A percentile compares a stretch with the other conserved stretches of the same genome.
Evolutionary conservation across 495 filamentous ascomycete species (phyloP).

Genomic region (Xylaria palmicola): DNA sequence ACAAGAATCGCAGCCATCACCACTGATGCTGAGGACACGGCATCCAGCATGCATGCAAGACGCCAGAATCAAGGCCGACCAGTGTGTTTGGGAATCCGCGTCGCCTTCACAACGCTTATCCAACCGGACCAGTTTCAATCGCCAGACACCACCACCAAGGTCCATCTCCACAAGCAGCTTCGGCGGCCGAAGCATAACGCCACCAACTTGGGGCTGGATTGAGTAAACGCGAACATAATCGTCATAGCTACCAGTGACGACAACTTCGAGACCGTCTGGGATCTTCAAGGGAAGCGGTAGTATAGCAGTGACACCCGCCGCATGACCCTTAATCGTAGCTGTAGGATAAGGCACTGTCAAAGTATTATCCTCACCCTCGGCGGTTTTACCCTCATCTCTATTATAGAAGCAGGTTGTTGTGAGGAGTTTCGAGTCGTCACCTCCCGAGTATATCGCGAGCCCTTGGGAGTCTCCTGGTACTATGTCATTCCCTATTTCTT

Average conservation of each 20-base stretch:
- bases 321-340: conserved; percentile 55
- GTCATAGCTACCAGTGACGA: conserved; percentile 92
- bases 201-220: conserved; percentile 19
- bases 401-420: conserved; percentile 28
- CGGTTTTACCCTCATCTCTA: background rate
- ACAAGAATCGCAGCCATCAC: conserved; percentile 45
- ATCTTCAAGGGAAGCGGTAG: conserved; percentile 56
- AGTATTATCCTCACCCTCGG: conserved; percentile 16
- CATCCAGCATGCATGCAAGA: conserved; percentile 93
- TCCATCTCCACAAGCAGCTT: conserved; percentile 59
- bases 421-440: conserved; percentile 61
- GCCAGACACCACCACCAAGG: conserved; percentile 89
- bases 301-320: conserved; percentile 86
- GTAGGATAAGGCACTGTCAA: conserved; percentile 38
- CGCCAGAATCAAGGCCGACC: conserved; percentile 63
- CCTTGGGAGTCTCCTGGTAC: background rate
- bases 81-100: conserved; percentile 10
- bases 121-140: conserved; percentile 68
- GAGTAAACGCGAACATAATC: conserved; percentile 70
- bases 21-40: conserved; percentile 59
- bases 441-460: conserved; percentile 59
- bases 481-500: background rate
- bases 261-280: conserved; percentile 43
- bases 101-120: conserved; percentile 15
- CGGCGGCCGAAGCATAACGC: conserved; percentile 33